Base-by-base conservation (phyloP, 495 filamentous ascomycete genomes). In the Barbatosphaeria neglecta region DNA sequence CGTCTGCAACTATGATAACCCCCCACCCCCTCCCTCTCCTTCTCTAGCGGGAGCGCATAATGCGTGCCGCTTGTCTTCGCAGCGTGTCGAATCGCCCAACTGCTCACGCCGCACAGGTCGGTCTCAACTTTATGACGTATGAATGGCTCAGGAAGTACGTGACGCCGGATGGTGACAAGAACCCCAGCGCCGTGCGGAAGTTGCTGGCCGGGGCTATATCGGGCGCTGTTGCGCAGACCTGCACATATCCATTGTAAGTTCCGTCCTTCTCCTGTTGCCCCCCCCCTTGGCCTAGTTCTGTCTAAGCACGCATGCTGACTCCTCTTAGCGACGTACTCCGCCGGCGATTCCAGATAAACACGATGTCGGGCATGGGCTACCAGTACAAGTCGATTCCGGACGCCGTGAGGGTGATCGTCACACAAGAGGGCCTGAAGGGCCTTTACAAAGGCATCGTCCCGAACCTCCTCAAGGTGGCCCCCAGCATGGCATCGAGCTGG, bases 401-500 rank as follows among this genome's bases (percentile, higher is more conserved):
- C 58, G 92, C 92, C 4, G 68, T 98, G 41, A 75, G 70, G 38
- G 74, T 86, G 19, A 98, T 97, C 54, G 59, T 95, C 45, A 63
- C 76, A 11, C 76, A 90, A 51, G 92, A 98, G 65, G 71, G 71
- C 4, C 22, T 67, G 11, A 66, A 59, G 22, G 90, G 90, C 22
- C 59, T 96, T 19, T 96, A 95, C 67, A 96, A 95, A 62, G 90
- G 90, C 15, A 84, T 96, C 51, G 76, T 89, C 17, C 93, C 92
- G 3, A 98, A 98, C 57, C 73, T 97, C 4, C 74, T 97, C 37
- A 98, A 98, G 64, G 92, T 98, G 15, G 92, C 92, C 6, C 92
- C 92, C 6, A 97, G 92, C 57, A 98, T 98, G 89, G 92, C 93
- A 20, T 92, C 87, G 54, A 94, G 85, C 63, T 98, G 93, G 88